phyloP scores from a whole-genome alignment of 1,284 basidiomycete species.

The Singerocomus inundabilis region DNA sequence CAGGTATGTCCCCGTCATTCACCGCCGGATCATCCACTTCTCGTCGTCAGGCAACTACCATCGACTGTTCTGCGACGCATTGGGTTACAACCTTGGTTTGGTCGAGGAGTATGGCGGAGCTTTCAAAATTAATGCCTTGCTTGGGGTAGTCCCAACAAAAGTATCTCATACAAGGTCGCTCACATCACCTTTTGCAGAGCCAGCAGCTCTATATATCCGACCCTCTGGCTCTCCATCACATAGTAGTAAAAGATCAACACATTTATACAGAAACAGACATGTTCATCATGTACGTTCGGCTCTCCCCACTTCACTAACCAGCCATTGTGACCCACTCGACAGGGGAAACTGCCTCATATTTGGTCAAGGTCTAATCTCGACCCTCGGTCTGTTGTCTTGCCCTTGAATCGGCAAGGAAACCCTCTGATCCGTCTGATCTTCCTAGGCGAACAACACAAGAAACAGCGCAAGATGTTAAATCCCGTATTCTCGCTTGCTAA shows the following conservation, averaged over 20 bases:
- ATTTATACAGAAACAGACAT: conserved; percentile 51
- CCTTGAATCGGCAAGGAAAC: conserved; percentile 23
- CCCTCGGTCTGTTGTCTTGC: conserved; percentile 34
- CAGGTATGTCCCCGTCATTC: conserved; percentile 28
- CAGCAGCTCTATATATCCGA: conserved; percentile 49
- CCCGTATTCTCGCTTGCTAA: conserved; percentile 50
- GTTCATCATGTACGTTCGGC: conserved; percentile 44
- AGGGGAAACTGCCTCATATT: conserved; percentile 30
- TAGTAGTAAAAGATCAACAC: conserved; percentile 48
- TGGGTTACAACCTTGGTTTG: conserved; percentile 46
- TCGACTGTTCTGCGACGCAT: conserved; percentile 48
- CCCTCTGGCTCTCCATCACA: conserved; percentile 45
- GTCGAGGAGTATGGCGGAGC: conserved; percentile 46
- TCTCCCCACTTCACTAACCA: conserved; percentile 7
- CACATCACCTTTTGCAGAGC: conserved; percentile 29
- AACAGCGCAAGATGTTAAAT: conserved; percentile 49
- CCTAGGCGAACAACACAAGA: conserved; percentile 48
- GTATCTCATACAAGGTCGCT: background rate
- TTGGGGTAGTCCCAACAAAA: conserved; percentile 40
- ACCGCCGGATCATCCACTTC: background rate
- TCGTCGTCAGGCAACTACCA: conserved; percentile 43
- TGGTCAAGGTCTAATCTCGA: conserved; percentile 31
- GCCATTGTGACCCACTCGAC: conserved; percentile 37
- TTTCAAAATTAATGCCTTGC: conserved; percentile 49
- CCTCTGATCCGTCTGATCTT: background rate